Evolutionary conservation across 164 flowering plant species (phyloP).

Genomic region (Aristolochia fimbriata): DNA sequence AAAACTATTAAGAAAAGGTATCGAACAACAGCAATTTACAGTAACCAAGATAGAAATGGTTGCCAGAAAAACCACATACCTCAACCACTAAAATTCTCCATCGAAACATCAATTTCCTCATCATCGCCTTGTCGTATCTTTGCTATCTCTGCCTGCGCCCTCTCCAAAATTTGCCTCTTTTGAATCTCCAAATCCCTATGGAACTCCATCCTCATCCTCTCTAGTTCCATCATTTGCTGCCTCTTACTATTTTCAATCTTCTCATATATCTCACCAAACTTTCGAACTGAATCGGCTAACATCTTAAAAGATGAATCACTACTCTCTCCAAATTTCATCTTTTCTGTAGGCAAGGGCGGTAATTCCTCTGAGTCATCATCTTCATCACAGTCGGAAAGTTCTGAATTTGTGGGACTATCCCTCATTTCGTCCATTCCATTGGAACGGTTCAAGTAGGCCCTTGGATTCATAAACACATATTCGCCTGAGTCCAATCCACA

Average conservation of each 20-base stretch:
- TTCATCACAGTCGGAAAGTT: slow-evolving; percentile 27
- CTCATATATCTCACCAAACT: slow-evolving; percentile 78
- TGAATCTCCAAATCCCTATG: slow-evolving; percentile 76
- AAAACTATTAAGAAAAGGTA: too few species aligned
- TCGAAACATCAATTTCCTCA: slow-evolving; percentile 29
- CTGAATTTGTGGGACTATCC: slow-evolving; percentile 75
- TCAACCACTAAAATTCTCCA: slow-evolving; percentile 27
- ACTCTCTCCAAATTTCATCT: slow-evolving; percentile 8
- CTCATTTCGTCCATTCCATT: slow-evolving; percentile 87
- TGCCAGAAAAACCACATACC: slow-evolving; percentile 2
- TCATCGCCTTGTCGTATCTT: slow-evolving; percentile 51
- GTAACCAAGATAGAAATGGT: too few species aligned
- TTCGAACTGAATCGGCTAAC: slow-evolving; percentile 72
- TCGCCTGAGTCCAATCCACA: slow-evolving; percentile 96
- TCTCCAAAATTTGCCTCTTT: slow-evolving; percentile 73
- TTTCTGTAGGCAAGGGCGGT: slow-evolving; percentile 40
- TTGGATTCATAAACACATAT: slow-evolving; percentile 70
- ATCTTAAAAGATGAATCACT: slow-evolving; percentile 32
- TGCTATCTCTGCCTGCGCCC: slow-evolving; percentile 69
- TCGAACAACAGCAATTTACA: too few species aligned
- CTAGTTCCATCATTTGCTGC: slow-evolving; percentile 80
- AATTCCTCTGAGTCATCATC: slow-evolving; percentile 44
- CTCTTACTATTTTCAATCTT: slow-evolving; percentile 79
- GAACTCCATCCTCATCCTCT: slow-evolving; percentile 87
- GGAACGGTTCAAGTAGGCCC: slow-evolving; percentile 57